These are phyloP conservation scores for Isatis tinctoria DNA, from an alignment of 345 rosid genomes.

Conservation along the genomic window DNA sequence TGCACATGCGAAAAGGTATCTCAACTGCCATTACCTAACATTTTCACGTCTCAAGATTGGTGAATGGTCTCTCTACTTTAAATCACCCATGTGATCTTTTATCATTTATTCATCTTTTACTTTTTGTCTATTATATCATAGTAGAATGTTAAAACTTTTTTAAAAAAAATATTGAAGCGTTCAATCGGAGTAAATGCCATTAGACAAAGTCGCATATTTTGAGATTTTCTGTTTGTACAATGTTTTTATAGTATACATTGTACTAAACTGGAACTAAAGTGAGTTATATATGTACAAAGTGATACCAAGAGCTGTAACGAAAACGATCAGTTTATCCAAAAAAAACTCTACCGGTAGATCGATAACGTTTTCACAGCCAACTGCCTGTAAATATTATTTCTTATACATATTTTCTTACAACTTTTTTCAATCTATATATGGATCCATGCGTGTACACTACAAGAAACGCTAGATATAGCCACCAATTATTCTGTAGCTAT, in stretches of 20 bases:
- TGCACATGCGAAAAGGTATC: constrained; percentile 34
- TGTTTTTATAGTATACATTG: neutral
- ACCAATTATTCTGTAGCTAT: too few relatives aligned
- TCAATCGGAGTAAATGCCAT: neutral
- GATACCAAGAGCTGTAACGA: neutral
- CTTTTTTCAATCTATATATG: neutral
- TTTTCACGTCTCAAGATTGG: constrained; percentile 28
- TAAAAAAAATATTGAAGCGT: neutral
- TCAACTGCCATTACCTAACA: constrained; percentile 39
- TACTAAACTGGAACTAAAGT: neutral
- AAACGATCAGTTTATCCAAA: neutral
- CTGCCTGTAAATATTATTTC: neutral
- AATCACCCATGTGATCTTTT: constrained; percentile 32
- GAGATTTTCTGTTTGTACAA: neutral
- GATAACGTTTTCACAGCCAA: neutral
- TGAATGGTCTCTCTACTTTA: constrained; percentile 29
- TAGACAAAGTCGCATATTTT: neutral
- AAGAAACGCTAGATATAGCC: too few relatives aligned
- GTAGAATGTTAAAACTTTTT: neutral
- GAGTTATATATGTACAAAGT: neutral
- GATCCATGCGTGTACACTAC: too few relatives aligned
- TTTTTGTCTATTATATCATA: neutral
- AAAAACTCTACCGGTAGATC: neutral
- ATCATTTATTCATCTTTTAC: neutral
- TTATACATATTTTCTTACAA: neutral